Evolutionary conservation across 169 alveolate genomes (phyloP), one percentile per base, ranked within the genome.

Genomic region (Cryptosporidium sp.): DNA sequence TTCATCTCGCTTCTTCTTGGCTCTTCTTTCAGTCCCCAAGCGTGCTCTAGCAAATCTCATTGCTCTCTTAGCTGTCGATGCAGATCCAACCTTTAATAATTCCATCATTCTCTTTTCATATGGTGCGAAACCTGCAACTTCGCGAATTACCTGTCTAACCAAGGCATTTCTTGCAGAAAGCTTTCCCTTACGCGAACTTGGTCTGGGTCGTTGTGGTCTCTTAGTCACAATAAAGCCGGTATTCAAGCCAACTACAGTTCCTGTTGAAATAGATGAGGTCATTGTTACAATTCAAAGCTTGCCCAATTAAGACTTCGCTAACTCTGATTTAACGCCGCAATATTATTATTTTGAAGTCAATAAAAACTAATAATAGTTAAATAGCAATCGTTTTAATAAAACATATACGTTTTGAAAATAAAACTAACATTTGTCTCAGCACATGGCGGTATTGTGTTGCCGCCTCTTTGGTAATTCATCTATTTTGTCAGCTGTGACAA

Each of bases 11-110:
- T 98, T 98, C 72, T 95, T 96, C 95, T 97, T 97, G 67, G 99
- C 99, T 92, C 99, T 97, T 94, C 96, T 95, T 93, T 98, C 99
- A 60, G 99, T 99, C 39, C 99, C 99, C 93, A 99, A 96, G 92
- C 99, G 97, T 93, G 96, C 96, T 97, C 98, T 97, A 72, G 99
- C 99, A 86, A 98, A 93, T 96, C 97, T 98, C 85, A 97, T 95
- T 37, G 99, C 99, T 80, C 99, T 97, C 96, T 98, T 99, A 87
- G 95, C 95, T 58, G 99, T 96, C 86, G 98, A 94, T n/a, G 99
- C 96, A 61, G 98, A 95, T 65, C 99, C 99, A 91, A 98, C 95
- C 95, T 98, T 98, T 94, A 98, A 94, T 92, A 98, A 94, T 94
- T 98, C 99, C 91, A 98, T 95, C 96, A 98, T 94, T 95, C 98